Evolutionary conservation across 2,329 filamentous ascomycete genomes (phyloP).

Genomic region (Hypoxylon sp.): DNA sequence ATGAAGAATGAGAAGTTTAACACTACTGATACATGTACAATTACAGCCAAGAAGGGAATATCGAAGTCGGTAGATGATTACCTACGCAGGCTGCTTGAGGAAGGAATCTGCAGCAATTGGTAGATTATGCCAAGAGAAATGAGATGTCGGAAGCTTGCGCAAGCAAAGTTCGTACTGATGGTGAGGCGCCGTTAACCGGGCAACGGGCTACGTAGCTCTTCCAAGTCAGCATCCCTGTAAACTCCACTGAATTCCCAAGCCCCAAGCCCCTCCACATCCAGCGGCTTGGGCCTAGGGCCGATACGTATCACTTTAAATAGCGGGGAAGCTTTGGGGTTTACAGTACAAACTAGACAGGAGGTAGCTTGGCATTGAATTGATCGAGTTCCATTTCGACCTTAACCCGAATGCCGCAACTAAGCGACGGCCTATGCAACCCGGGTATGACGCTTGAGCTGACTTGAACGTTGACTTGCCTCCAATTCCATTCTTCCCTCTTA

Average conservation of each 20-base stretch:
- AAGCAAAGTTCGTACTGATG: conserved; percentile 16
- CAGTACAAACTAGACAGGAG: too few species aligned
- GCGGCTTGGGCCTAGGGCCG: conserved; percentile 15
- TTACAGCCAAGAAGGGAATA: conserved; percentile 2
- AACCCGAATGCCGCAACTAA: conserved; percentile 49
- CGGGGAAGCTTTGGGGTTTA: conserved; percentile 31
- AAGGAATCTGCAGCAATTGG: conserved; percentile 43
- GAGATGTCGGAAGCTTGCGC: conserved; percentile 20
- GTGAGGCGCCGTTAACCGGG: conserved; percentile 53
- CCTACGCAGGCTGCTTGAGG: conserved; percentile 45
- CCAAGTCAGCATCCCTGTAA: conserved; percentile 32
- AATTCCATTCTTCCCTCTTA: conserved; percentile 18
- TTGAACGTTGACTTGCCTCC: conserved; percentile 27
- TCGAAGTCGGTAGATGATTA: conserved; percentile 13
- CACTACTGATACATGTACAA: conserved; percentile 13
- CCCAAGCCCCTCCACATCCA: conserved; percentile 7
- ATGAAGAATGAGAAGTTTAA: conserved; percentile 22
- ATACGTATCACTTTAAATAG: conserved; percentile 26
- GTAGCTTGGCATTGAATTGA: conserved; percentile 6
- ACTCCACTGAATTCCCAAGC: conserved; percentile 5
- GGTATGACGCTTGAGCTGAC: conserved; percentile 42
- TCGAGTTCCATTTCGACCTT: conserved; percentile 19
- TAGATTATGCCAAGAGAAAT: conserved; percentile 31
- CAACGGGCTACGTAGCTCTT: conserved; percentile 54
- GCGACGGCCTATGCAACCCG: too few species aligned